Conservation (phyloP, 148 eudicot species). For the Chenopodium formosanum region DNA sequence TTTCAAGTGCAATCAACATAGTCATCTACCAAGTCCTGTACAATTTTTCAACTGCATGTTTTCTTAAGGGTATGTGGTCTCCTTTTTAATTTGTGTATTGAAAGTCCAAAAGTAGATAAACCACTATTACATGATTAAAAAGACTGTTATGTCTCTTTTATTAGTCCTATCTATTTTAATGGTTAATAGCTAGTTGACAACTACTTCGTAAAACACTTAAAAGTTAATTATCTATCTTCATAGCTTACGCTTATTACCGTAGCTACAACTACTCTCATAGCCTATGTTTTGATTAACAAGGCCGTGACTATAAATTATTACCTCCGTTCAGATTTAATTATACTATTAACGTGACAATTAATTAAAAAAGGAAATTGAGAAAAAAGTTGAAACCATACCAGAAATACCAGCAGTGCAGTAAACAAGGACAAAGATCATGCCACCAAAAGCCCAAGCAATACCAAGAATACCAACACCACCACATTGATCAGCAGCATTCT, state of each 20-base stretch:
- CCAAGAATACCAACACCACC: constrained; percentile 51
- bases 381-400: constrained; percentile 10
- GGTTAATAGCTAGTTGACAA: no score
- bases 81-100: background rate
- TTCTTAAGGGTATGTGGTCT: background rate
- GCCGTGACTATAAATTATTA: no score
- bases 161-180: background rate
- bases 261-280: no score
- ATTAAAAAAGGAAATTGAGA: no score
- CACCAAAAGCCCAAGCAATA: constrained; percentile 54
- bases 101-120: background rate
- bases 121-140: no score
- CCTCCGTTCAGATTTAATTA: no score
- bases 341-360: no score
- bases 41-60: background rate
- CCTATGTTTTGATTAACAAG: no score
- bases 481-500: constrained; percentile 23
- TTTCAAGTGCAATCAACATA: background rate
- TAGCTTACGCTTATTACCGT: no score
- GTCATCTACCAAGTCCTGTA: background rate
- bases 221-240: no score
- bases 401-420: constrained; percentile 58
- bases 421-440: constrained; percentile 50
- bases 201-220: no score
- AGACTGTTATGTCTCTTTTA: no score